Percentiles rank a stretch among this genome's conserved stretches.
Evolutionary conservation across 345 rosid genomes (phyloP).

Genomic region (Pugionium cornutum): DNA sequence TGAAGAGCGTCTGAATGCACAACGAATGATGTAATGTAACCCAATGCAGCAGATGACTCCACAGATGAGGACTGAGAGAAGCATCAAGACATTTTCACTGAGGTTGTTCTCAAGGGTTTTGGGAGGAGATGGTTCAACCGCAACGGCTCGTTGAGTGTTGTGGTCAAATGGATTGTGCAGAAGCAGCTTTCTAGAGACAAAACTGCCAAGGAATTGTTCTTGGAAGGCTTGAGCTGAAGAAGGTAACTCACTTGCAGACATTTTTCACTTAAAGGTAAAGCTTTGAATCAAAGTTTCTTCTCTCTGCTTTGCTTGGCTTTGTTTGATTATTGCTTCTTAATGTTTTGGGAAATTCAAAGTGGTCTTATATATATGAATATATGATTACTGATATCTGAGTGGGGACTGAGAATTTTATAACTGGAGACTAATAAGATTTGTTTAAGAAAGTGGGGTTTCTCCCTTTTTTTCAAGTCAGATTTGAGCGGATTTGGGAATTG

Average conservation of each 20-base stretch:
- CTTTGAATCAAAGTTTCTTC: constrained; percentile 14
- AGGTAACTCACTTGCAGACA: constrained; percentile 33
- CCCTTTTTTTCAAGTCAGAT: constrained; percentile 1
- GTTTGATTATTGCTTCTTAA: constrained; percentile 26
- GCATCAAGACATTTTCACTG: constrained; percentile 46
- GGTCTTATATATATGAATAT: constrained; percentile 30
- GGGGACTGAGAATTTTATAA: constrained; percentile 23
- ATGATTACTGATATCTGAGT: constrained; percentile 9
- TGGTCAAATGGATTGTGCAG: constrained; percentile 37
- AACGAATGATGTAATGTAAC: constrained; percentile 52
- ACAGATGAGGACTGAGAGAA: constrained; percentile 55
- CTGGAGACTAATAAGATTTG: constrained; percentile 7
- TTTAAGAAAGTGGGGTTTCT: constrained; percentile 17
- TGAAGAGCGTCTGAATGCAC: constrained; percentile 46
- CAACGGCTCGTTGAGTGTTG: constrained; percentile 20
- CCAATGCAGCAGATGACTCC: constrained; percentile 51
- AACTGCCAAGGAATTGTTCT: constrained; percentile 29
- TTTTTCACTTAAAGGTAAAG: neutral
- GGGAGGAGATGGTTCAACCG: constrained; percentile 34
- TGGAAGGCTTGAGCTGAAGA: constrained; percentile 34
- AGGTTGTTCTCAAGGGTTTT: constrained; percentile 34
- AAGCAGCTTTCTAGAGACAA: constrained; percentile 44
- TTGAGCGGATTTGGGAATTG: constrained; percentile 16
- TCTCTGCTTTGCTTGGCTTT: constrained; percentile 31
- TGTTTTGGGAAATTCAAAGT: constrained; percentile 9